Conservation (phyloP, 108 stramenopile species). For the Stephanodiscus minutulus region DNA sequence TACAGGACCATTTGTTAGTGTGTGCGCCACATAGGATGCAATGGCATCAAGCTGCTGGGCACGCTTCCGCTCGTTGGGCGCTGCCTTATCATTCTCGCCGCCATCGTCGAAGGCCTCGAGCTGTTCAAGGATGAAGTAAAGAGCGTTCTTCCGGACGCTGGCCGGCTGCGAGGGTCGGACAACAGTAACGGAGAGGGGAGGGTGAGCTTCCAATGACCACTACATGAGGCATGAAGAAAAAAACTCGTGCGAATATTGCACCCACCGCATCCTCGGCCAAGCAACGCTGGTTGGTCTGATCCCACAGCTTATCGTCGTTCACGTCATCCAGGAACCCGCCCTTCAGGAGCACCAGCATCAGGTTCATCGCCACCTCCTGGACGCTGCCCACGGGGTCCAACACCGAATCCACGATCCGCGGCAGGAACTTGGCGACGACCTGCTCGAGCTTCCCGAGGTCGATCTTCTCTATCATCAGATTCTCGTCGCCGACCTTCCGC, state of each 20-base stretch:
- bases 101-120: constrained; percentile 82
- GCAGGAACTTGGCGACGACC: constrained; percentile 74
- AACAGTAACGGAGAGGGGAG: constrained; percentile 1
- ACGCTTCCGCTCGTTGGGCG: constrained; percentile 47
- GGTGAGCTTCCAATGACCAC: not conserved
- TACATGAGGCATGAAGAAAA: not conserved
- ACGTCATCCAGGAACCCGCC: constrained; percentile 83
- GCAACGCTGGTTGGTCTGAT: constrained; percentile 72
- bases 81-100: constrained; percentile 47
- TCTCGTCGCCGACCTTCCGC: constrained; percentile 23
- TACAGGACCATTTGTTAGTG: constrained; percentile 62
- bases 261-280: constrained; percentile 60
- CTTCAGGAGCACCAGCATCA: constrained; percentile 62
- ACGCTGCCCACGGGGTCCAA: constrained; percentile 65
- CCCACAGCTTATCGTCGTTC: constrained; percentile 74
- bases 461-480: constrained; percentile 51
- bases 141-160: constrained; percentile 62
- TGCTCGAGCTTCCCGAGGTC: constrained; percentile 59
- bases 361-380: constrained; percentile 74
- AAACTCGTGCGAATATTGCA: not conserved
- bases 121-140: constrained; percentile 86
- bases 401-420: constrained; percentile 63
- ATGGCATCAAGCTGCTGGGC: constrained; percentile 60
- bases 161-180: constrained; percentile 30
- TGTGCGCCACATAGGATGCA: constrained; percentile 65